Evolutionary conservation across 2,329 filamentous ascomycete species (phyloP), one percentile per base, ranked within the genome.

Genomic region (Nemania sp.): DNA sequence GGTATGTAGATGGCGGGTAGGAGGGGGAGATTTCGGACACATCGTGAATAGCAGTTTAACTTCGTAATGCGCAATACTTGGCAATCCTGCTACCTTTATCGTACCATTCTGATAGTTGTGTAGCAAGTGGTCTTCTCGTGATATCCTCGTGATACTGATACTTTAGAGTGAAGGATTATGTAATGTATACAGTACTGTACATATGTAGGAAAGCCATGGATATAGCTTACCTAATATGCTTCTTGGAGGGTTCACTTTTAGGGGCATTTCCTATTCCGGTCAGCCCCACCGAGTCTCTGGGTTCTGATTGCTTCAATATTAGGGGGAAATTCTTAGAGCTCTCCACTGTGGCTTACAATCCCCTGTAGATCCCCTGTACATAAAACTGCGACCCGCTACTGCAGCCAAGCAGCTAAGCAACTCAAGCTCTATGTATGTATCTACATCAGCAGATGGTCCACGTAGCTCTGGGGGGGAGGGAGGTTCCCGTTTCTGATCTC

Each of bases 231-330:
- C 22, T 4, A 24, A 27, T 24, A 61, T 22, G 4, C 51, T 32
- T 45, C 45, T 38, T 24, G 32, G n/a, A 45, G 61, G 32, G 38
- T 20, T n/a, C 24, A n/a, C 51, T 51, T 24, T 58, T 49, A 62
- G 43, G 35, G 53, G 54, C 26, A 64, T 69, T 70, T 47, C 69
- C 69, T 51, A 38, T 70, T 70, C 32, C 18, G 66, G 69, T 38
- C 5, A 10, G 22, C 45, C 59, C 66, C 68, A 69, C 68, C 13
- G 2, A 7, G 20, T 2, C 27, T 61, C 59, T 41, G 20, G 45
- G 58, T 22, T 64, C 60, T 69, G 69, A 67, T 70, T 70, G 69
- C 64, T 67, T 53, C 47, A 27, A 64, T 45, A 10, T 52, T 26
- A 24, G 52, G 22, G 35, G 6, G 7, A 10, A 13, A 32, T 7